Base-by-base conservation (phyloP, 148 eudicot species). In the Rheum nobile region DNA sequence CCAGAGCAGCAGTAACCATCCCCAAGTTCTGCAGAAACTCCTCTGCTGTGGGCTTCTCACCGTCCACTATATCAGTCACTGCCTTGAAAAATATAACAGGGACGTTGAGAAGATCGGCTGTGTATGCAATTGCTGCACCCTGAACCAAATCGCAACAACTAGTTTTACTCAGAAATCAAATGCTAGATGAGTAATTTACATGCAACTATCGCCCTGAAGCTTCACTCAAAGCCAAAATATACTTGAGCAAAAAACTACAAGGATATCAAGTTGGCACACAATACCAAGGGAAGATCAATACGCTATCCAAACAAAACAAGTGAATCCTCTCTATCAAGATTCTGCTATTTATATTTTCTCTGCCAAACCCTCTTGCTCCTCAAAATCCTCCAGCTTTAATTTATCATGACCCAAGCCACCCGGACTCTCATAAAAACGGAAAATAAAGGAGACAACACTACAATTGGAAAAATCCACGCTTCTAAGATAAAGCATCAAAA, bases 71-170 rank as follows among this genome's bases (percentile, higher is more conserved):
- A 79, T 95, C 97, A 35, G 96, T 92, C 67, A 95, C 91, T 4
- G 97, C 99, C 82, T 95, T 95, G n/a, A 95, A 68, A 73, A 90
- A 92, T 54, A 95, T 86, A 32, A 80, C 88, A 26, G 97, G 97
- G 42, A 92, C 96, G 83, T 86, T 85, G 34, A 94, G 75, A 70
- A 94, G 88, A 80, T 87, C 92, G 24, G 99, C 94, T 70, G 92
- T 97, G 73, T 90, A 95, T 50, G 96, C 92, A 77, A 95, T 82
- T 68, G 99, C 99, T 38, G 97, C 97, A 80, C 96, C 97, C 97
- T 94, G 93, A 74, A 81, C 83, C 52, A 55, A 29, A 26, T 37
- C 39, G 2, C 6, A 8, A 57, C 16, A 8, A 57, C 35, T 9
- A 26, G 17, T 57, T 57, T 31, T 57, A 26, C 11, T 57, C 65